phyloP scores from a whole-genome alignment of 2,329 filamentous ascomycete species.

The Cladosporium sp. region DNA sequence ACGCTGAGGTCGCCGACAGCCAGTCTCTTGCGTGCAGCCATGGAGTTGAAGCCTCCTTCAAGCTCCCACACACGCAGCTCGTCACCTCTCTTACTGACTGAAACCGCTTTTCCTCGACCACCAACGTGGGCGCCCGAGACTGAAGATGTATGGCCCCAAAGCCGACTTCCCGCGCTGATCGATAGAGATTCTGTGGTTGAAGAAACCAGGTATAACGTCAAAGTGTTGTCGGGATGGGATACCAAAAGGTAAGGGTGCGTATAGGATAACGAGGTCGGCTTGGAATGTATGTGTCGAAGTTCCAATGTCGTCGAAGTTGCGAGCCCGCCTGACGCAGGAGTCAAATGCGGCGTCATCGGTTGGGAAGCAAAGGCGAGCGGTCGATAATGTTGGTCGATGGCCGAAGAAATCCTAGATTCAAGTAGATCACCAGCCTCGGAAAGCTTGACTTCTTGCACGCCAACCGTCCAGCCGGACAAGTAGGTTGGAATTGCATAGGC shows the following conservation, averaged over 20 bases:
- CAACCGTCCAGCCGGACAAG: conserved; percentile 78
- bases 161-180: conserved; percentile 67
- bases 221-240: conserved; percentile 80
- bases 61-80: conserved; percentile 78
- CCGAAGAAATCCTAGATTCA: conserved; percentile 49
- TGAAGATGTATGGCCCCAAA: conserved; percentile 90
- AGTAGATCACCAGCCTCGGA: conserved; percentile 43
- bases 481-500: conserved; percentile 79
- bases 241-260: conserved; percentile 80
- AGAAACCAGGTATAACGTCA: conserved; percentile 76
- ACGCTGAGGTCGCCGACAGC: conserved; percentile 50
- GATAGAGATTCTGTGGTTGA: conserved; percentile 63
- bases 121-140: conserved; percentile 84
- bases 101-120: conserved; percentile 80
- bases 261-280: conserved; percentile 51
- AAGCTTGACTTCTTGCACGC: conserved; percentile 86
- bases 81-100: conserved; percentile 73
- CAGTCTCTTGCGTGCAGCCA: conserved; percentile 38
- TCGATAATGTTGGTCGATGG: conserved; percentile 46
- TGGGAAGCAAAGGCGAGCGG: conserved; percentile 32
- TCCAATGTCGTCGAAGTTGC: conserved; percentile 21
- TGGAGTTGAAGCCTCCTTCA: conserved; percentile 61
- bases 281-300: conserved; percentile 32
- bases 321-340: conserved; percentile 14
- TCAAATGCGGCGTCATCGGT: conserved; percentile 26